A percentile compares a stretch with the other conserved stretches of the same genome.
These are phyloP conservation scores for Basipetospora chlamydospora DNA, from an alignment of 2,329 filamentous ascomycete species.

Conservation along the genomic window DNA sequence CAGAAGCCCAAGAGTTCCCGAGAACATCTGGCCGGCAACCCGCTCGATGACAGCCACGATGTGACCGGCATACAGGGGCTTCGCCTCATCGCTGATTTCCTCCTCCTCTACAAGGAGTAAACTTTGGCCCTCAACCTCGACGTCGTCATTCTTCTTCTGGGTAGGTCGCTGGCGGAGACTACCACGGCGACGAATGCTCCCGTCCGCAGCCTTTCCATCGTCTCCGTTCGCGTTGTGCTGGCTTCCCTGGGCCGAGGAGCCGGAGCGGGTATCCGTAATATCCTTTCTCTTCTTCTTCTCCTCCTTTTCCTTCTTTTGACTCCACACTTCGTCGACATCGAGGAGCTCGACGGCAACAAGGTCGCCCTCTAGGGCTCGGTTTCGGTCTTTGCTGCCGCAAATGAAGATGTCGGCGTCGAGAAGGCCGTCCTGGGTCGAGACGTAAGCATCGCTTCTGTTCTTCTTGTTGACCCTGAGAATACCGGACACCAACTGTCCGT, in stretches of 20 bases:
- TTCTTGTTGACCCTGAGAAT: slow-evolving; percentile 99
- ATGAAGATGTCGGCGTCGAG: slow-evolving; percentile 98
- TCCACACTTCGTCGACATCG: slow-evolving; percentile 96
- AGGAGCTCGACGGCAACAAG: slow-evolving; percentile 90
- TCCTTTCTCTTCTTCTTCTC: slow-evolving; percentile 99
- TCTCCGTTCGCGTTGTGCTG: slow-evolving; percentile 48
- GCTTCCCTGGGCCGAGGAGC: slow-evolving; percentile 58
- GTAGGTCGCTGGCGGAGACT: slow-evolving; percentile 93
- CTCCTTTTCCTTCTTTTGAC: slow-evolving; percentile 97
- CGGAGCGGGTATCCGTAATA: slow-evolving; percentile 77
- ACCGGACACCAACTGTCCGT: slow-evolving; percentile 90
- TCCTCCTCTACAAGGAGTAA: slow-evolving; percentile 94
- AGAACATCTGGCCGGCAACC: slow-evolving; percentile 97
- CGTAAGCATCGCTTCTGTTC: slow-evolving; percentile 96
- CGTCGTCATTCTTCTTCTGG: slow-evolving; percentile 99
- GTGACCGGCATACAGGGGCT: slow-evolving; percentile 92
- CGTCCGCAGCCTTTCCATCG: slow-evolving; percentile 52
- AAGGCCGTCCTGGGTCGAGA: slow-evolving; percentile 74
- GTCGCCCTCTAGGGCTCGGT: slow-evolving; percentile 90
- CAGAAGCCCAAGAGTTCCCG: slow-evolving; percentile 81
- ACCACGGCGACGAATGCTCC: slow-evolving; percentile 79
- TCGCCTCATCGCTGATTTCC: slow-evolving; percentile 96
- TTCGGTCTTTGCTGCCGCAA: slow-evolving; percentile 96
- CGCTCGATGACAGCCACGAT: slow-evolving; percentile 96
- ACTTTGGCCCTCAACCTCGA: slow-evolving; percentile 96